phyloP scores from a whole-genome alignment of 257 asterid species.

The Forsythia viridissima region DNA sequence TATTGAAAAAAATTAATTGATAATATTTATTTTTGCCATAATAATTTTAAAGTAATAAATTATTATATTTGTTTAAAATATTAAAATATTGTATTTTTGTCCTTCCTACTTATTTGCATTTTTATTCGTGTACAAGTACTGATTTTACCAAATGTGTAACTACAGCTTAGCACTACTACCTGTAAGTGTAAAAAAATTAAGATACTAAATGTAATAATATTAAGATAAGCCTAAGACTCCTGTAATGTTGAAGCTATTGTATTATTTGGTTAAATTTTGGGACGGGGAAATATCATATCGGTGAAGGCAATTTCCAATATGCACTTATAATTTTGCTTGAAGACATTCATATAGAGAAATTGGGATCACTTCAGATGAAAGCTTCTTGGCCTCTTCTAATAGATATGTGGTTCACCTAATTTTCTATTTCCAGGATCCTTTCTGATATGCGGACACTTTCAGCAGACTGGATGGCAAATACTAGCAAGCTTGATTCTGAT shows the following conservation, averaged over 20 bases:
- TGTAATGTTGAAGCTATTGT: neutral
- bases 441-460: constrained; percentile 99
- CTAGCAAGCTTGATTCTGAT: constrained; percentile 82
- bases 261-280: neutral
- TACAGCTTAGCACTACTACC: neutral
- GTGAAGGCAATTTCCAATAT: neutral
- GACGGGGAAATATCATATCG: neutral
- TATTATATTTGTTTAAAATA: neutral
- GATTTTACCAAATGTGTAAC: neutral
- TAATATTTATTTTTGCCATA: neutral
- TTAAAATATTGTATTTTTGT: neutral
- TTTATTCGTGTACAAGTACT: neutral
- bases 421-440: constrained; percentile 75
- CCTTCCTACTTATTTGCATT: neutral
- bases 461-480: constrained; percentile 99
- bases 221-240: neutral
- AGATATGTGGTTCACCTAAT: constrained; percentile 21
- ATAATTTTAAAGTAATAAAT: too few relatives aligned
- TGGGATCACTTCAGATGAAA: neutral
- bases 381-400: neutral
- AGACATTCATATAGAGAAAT: neutral
- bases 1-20: constrained; percentile 1
- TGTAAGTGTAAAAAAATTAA: neutral
- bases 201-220: neutral
- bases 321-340: neutral